These are phyloP conservation scores for Phallus indusiatus DNA, from an alignment of 768 basidiomycete species.

Conservation along the genomic window DNA sequence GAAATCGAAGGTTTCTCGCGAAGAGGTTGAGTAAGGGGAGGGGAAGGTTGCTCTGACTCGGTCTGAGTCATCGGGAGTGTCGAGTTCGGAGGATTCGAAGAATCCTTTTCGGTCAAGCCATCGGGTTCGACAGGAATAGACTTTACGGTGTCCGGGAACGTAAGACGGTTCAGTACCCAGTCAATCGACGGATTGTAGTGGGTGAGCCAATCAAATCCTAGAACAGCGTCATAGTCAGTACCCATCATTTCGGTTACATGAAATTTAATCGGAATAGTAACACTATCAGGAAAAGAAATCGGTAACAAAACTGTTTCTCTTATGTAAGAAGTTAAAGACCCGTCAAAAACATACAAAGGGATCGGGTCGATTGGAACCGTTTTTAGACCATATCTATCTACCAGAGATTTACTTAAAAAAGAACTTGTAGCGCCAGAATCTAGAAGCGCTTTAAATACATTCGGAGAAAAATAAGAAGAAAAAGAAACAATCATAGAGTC, in stretches of 20 bases:
- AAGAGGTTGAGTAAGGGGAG: too few relatives aligned
- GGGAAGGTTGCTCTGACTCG: too few relatives aligned
- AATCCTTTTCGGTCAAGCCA: too few relatives aligned
- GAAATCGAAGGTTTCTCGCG: too few relatives aligned
- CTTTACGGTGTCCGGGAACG: not conserved
- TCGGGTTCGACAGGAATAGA: too few relatives aligned
- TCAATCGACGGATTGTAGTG: constrained; percentile 18
- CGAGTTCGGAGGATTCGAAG: too few relatives aligned
- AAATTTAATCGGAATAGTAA: not conserved
- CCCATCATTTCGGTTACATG: not conserved
- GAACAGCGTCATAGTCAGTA: constrained; percentile 1
- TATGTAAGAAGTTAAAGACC: not conserved
- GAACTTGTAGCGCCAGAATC: not conserved
- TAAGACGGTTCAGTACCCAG: constrained; percentile 8
- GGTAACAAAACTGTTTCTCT: not conserved
- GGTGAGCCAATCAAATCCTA: constrained; percentile 12
- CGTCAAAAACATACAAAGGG: not conserved
- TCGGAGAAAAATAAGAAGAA: not conserved
- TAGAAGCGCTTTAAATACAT: not conserved
- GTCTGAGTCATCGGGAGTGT: too few relatives aligned
- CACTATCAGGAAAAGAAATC: not conserved
- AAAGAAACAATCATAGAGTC: not conserved
- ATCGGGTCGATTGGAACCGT: not conserved
- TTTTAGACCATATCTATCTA: not conserved
- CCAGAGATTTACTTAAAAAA: not conserved